These are phyloP conservation scores for Escallonia rubra DNA, from an alignment of 129 eudicot species.

Conservation along the genomic window DNA sequence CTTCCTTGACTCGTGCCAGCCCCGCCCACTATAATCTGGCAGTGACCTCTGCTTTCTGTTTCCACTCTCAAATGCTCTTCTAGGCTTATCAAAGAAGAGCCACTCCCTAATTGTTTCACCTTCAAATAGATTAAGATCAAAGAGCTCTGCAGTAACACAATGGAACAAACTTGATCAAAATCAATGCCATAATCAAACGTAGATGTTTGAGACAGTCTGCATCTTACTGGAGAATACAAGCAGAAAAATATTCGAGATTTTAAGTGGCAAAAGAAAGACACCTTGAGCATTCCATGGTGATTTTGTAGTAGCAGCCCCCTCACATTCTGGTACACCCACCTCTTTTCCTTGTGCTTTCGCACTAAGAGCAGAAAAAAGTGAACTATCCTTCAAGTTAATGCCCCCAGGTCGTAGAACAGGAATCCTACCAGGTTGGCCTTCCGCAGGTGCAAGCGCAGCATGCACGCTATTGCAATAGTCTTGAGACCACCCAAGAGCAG, in stretches of 20 bases:
- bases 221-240: too few relatives aligned
- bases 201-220: too few relatives aligned
- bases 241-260: not conserved
- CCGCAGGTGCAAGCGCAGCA: constrained; percentile 77
- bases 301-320: constrained; percentile 96
- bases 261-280: constrained; percentile 17
- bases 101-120: constrained; percentile 93
- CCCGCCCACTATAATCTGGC: constrained; percentile 90
- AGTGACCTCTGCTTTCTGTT: constrained; percentile 91
- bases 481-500: constrained; percentile 70
- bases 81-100: constrained; percentile 94
- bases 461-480: constrained; percentile 87
- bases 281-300: constrained; percentile 99
- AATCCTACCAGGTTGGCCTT: constrained; percentile 80
- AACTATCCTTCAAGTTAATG: constrained; percentile 82
- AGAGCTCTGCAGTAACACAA: constrained; percentile 55
- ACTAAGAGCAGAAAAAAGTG: constrained; percentile 89
- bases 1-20: constrained; percentile 99
- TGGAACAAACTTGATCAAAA: not conserved
- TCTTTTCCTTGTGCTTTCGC: constrained; percentile 85
- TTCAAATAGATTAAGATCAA: constrained; percentile 70
- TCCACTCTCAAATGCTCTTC: constrained; percentile 98
- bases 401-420: constrained; percentile 96
- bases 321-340: constrained; percentile 96
- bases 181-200: too few relatives aligned